Conservation (phyloP, 306 rosid species). For the Echinosophora koreensis region DNA sequence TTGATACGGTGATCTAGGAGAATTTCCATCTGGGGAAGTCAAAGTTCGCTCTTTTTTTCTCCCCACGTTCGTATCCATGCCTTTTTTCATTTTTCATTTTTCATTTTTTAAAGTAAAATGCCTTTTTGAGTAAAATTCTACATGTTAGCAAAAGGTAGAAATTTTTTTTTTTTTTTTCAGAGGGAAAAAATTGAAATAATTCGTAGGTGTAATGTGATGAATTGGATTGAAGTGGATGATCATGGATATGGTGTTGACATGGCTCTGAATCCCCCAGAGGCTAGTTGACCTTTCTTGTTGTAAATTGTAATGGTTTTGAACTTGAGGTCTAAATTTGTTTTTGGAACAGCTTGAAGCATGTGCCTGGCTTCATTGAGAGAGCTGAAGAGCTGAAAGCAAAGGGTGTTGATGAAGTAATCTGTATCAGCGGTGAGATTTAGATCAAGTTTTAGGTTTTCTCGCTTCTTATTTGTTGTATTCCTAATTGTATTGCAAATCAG, state of each 20-base stretch:
- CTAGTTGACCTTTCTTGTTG: not conserved
- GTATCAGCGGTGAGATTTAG: slow-evolving; percentile 69
- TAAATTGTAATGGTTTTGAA: not conserved
- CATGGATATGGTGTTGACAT: not conserved
- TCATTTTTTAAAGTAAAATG: not conserved
- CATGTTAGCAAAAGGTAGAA: not conserved
- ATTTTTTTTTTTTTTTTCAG: not conserved
- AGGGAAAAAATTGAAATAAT: not conserved
- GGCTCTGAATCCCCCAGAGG: too few species aligned
- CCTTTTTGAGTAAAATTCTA: slow-evolving; percentile 2
- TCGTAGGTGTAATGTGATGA: not conserved
- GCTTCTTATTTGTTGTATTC: not conserved
- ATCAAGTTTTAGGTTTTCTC: not conserved
- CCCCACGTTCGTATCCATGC: not conserved
- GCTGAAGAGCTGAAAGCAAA: slow-evolving; percentile 74
- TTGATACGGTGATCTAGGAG: not conserved
- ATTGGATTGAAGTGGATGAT: slow-evolving; percentile 23
- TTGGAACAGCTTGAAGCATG: slow-evolving; percentile 78
- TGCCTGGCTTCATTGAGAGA: slow-evolving; percentile 84
- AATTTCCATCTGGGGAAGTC: not conserved
- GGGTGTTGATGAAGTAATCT: slow-evolving; percentile 78
- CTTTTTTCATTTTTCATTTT: not conserved
- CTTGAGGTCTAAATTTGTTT: slow-evolving; percentile 18
- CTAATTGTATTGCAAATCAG: not conserved
- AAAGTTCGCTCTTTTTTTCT: not conserved